These are phyloP conservation scores for Albifimbria verrucaria DNA, from an alignment of 2,329 filamentous ascomycete species.

Conservation along the genomic window DNA sequence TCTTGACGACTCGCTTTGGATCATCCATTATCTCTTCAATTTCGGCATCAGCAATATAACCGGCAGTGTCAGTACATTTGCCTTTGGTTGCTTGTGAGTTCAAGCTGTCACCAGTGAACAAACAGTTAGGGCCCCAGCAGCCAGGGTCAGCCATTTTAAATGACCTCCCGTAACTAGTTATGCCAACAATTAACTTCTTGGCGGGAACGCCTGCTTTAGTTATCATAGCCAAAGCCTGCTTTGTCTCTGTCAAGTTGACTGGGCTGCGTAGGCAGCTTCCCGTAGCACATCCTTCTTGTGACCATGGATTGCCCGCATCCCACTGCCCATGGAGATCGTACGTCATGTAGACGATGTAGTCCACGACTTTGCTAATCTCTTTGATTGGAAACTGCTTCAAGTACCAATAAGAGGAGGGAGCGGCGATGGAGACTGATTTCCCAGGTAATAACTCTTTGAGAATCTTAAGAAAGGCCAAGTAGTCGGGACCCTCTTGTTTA, in stretches of 20 bases:
- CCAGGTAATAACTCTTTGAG: too few relatives aligned
- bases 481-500: constrained; percentile 6
- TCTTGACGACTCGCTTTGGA: constrained; percentile 4
- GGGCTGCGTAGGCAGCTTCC: constrained; percentile 33
- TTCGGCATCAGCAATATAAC: constrained; percentile 29
- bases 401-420: constrained; percentile 32
- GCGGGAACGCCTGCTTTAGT: constrained; percentile 29
- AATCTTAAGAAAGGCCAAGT: too few relatives aligned
- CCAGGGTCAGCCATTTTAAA: constrained; percentile 28
- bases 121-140: constrained; percentile 23
- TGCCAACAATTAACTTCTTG: constrained; percentile 26
- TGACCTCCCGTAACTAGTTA: constrained; percentile 26
- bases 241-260: constrained; percentile 33
- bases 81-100: constrained; percentile 19
- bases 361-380: constrained; percentile 18
- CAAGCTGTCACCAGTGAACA: constrained; percentile 15
- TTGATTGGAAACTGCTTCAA: constrained; percentile 26
- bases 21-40: constrained; percentile 18
- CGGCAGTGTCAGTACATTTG: constrained; percentile 20
- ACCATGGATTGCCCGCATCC: constrained; percentile 25
- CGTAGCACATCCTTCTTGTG: constrained; percentile 17
- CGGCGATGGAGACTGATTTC: constrained; percentile 28
- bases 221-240: constrained; percentile 27
- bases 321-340: constrained; percentile 32
- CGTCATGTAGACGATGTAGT: constrained; percentile 34